A percentile compares a stretch with the other conserved stretches of the same genome.
These are phyloP conservation scores for thale cress (Arabidopsis thaliana) DNA, from an alignment of 345 rosid species.

Conservation along the genomic window DNA sequence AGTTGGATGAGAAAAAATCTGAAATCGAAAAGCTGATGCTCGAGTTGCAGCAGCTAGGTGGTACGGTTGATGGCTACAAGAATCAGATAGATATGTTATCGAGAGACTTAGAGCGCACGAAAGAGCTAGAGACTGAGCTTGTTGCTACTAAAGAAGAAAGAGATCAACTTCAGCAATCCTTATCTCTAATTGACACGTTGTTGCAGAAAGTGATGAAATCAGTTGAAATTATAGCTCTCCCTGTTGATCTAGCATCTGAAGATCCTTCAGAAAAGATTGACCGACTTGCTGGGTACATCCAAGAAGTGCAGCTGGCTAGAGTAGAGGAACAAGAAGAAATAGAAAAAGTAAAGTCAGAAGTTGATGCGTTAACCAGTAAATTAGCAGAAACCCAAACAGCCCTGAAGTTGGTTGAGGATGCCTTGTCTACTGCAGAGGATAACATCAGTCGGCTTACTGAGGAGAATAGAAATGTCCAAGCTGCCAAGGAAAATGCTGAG, in stretches of 20 bases:
- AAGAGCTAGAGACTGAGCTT: slow-evolving; percentile 70
- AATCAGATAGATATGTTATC: slow-evolving; percentile 62
- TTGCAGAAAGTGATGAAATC: slow-evolving; percentile 59
- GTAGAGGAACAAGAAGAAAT: slow-evolving; percentile 57
- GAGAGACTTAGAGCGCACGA: slow-evolving; percentile 56
- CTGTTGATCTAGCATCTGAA: slow-evolving; percentile 52
- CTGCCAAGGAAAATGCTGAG: slow-evolving; percentile 56
- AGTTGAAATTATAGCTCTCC: slow-evolving; percentile 57
- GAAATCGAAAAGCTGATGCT: slow-evolving; percentile 68
- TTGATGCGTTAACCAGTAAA: slow-evolving; percentile 47
- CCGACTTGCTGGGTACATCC: slow-evolving; percentile 61
- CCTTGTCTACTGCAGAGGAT: slow-evolving; percentile 59
- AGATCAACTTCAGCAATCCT: slow-evolving; percentile 65
- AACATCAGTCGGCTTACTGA: slow-evolving; percentile 54
- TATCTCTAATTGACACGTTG: slow-evolving; percentile 60
- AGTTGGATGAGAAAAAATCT: slow-evolving; percentile 68
- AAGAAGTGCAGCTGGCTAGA: slow-evolving; percentile 63
- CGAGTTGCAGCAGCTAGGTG: slow-evolving; percentile 61
- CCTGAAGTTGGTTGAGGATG: slow-evolving; percentile 58
- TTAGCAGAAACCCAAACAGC: slow-evolving; percentile 57
- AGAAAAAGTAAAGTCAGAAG: slow-evolving; percentile 57
- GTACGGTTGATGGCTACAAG: slow-evolving; percentile 55
- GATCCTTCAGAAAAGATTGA: slow-evolving; percentile 70
- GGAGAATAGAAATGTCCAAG: slow-evolving; percentile 61
- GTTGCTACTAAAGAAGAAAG: slow-evolving; percentile 54